Conservation (phyloP, 2,329 filamentous ascomycete species). For the Daldinia eschscholtzii region DNA sequence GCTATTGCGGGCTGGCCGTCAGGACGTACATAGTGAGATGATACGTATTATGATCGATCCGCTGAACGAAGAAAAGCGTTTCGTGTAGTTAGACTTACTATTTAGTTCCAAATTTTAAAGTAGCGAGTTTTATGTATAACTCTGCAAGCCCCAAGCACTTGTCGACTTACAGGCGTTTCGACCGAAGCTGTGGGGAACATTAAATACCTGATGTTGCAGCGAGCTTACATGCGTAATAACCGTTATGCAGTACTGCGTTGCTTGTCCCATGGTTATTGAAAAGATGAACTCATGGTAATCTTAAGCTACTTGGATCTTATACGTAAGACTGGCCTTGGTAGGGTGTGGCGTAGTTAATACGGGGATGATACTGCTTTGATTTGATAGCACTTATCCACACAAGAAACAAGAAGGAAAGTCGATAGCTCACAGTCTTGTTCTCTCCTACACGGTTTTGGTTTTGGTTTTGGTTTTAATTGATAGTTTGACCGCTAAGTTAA, state of each 20-base stretch:
- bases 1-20: not conserved
- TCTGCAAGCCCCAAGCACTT: conserved; percentile 24
- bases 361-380: not conserved
- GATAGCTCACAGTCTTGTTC: not conserved
- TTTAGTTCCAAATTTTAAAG: conserved; percentile 3
- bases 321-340: not conserved
- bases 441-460: not conserved
- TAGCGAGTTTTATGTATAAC: conserved; percentile 13
- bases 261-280: conserved; percentile 18
- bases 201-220: conserved; percentile 32
- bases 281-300: conserved; percentile 15
- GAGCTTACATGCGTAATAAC: conserved; percentile 32
- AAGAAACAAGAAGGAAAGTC: not conserved
- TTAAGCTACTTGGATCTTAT: conserved; percentile 24
- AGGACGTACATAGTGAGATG: not conserved
- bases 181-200: conserved; percentile 38
- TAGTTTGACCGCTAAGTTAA: conserved; percentile 21
- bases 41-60: conserved; percentile 29
- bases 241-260: conserved; percentile 9
- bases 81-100: conserved; percentile 14
- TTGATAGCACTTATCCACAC: not conserved
- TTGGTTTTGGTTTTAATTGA: not conserved
- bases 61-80: conserved; percentile 8
- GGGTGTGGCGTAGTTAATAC: conserved; percentile 1
- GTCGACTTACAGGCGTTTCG: conserved; percentile 24